Evolutionary conservation across 1,284 basidiomycete genomes (phyloP), one percentile per base, ranked within the genome.

Genomic region (Ceratobasidium sp.): DNA sequence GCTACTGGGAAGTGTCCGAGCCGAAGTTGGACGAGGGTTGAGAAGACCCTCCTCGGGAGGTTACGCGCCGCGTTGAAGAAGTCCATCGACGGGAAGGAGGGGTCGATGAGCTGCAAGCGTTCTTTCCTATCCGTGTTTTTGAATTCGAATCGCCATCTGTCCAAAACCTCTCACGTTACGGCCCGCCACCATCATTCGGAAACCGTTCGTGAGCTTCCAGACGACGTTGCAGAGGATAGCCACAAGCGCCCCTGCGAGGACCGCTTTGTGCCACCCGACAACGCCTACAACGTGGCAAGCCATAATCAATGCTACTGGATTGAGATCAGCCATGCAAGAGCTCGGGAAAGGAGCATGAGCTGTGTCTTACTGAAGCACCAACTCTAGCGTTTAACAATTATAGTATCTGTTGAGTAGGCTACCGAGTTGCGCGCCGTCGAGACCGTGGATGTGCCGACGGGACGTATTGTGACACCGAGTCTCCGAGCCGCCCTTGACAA

Each of bases 331-430:
- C 33, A 33, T 33, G 33, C 15, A 44, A 66, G 23, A n/a, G 62
- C 42, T 54, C 20, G 33, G 7, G 2, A 26, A 73, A 67, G n/a
- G 13, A 73, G 52, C 62, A 28, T 12, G 33, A 46, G 38, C 64
- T 40, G n/a, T 75, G 50, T 86, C 91, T 78, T 83, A 95, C 95
- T 90, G 84, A 97, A 93, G 97, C 97, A 62, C 97, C 97, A 61
- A 99, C 90, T 85, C 99, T 97, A 33, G 38, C 96, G 86, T 2
- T 96, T 92, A 23, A 96, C 95, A 40, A 97, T 96, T 94, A 98
- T 96, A 20, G 94, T 96, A 33, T 94, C 93, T 33, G 92, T 84
- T 82, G 91, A 87, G 56, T 92, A 83, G n/a, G 3, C 90, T 86
- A 38, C 89, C 90, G 4, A 38, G 38, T 26, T 4, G 80, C 87